phyloP scores from a whole-genome alignment of 2,329 filamentous ascomycete genomes.

The Epichloe gansuensis region DNA sequence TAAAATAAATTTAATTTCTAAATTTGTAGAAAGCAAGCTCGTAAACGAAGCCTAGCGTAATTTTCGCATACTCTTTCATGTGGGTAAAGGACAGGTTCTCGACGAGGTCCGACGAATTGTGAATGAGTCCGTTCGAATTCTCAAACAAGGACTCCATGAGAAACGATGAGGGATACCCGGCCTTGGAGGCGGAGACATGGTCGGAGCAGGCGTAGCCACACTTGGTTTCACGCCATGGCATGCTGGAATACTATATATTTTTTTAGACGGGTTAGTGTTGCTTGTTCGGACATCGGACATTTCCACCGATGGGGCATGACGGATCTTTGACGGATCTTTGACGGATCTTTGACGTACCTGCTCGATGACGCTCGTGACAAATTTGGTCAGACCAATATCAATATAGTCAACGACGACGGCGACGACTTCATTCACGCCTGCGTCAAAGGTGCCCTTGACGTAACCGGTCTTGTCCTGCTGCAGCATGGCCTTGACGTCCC shows the following conservation, averaged over 20 bases:
- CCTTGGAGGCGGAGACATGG: slow-evolving; percentile 61
- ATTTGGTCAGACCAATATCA: slow-evolving; percentile 66
- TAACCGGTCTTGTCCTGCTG: slow-evolving; percentile 98
- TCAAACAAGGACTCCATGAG: slow-evolving; percentile 65
- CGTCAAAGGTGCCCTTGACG: slow-evolving; percentile 68
- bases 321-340: no score
- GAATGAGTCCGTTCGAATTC: slow-evolving; percentile 54
- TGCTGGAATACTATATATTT: slow-evolving; percentile 61
- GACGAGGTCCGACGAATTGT: slow-evolving; percentile 57
- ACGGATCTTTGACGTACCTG: slow-evolving; percentile 19
- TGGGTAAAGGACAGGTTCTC: slow-evolving; percentile 72
- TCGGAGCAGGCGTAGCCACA: slow-evolving; percentile 79
- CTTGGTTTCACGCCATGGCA: slow-evolving; percentile 77
- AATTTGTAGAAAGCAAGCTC: slow-evolving; percentile 73
- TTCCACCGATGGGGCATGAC: background rate
- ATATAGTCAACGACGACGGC: slow-evolving; percentile 92
- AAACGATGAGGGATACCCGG: slow-evolving; percentile 63
- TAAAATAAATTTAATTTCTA: background rate
- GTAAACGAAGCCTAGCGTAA: slow-evolving; percentile 74
- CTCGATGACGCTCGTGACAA: slow-evolving; percentile 81
- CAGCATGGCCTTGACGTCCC: slow-evolving; percentile 87
- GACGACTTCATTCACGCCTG: slow-evolving; percentile 71
- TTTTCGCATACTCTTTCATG: slow-evolving; percentile 79
- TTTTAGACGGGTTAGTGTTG: background rate
- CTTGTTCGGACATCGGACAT: background rate